Evolutionary conservation across 2,329 filamentous ascomycete species (phyloP).

Genomic region (Verticillium nubilum): DNA sequence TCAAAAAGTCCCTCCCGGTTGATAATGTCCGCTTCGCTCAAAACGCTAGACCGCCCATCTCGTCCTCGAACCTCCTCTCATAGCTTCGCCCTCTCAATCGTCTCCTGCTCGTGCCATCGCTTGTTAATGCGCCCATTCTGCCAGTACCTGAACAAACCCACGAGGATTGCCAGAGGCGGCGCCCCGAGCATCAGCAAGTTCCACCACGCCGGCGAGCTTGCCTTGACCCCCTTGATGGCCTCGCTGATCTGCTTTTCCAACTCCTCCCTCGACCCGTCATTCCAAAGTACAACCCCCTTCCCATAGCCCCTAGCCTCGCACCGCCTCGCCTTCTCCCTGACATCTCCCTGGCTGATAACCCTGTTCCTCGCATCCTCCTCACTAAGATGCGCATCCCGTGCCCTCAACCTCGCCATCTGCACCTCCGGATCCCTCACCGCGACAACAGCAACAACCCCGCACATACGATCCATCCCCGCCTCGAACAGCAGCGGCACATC

Average conservation of each 20-base stretch:
- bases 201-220: conserved; percentile 75
- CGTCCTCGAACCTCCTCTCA: conserved; percentile 15
- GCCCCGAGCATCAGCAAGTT: conserved; percentile 62
- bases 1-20: neutral
- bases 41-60: neutral
- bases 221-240: conserved; percentile 59
- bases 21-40: neutral
- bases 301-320: conserved; percentile 60
- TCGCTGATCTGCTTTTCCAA: conserved; percentile 61
- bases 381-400: conserved; percentile 70
- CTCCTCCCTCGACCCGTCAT: conserved; percentile 70
- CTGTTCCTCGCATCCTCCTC: conserved; percentile 84
- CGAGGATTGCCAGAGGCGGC: conserved; percentile 67
- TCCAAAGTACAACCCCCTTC: conserved; percentile 81
- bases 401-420: conserved; percentile 75
- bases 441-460: conserved; percentile 81
- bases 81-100: conserved; percentile 37
- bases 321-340: conserved; percentile 74
- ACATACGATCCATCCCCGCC: conserved; percentile 76
- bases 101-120: conserved; percentile 60
- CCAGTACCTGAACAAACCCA: conserved; percentile 67
- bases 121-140: conserved; percentile 65
- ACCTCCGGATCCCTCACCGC: conserved; percentile 73
- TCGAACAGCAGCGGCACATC: conserved; percentile 93
- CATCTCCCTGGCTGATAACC: conserved; percentile 80